Conservation (phyloP, 805 yeast species). For the Pichia nanzhaoensis region DNA sequence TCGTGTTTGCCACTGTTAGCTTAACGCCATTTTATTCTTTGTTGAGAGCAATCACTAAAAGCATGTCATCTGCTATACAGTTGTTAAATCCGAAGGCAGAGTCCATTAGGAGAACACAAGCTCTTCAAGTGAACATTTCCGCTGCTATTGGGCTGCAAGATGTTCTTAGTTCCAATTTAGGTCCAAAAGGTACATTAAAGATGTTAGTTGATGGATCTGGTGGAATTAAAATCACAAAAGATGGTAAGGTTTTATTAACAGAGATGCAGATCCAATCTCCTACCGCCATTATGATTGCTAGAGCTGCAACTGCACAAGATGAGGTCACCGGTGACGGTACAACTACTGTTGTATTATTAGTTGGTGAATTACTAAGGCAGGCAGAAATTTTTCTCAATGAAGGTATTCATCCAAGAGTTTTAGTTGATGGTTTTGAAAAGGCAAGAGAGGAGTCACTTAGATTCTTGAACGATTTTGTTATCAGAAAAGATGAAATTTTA, state of each 20-base stretch:
- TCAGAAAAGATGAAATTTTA: slow-evolving; percentile 29
- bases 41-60: background rate
- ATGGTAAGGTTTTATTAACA: slow-evolving; percentile 85
- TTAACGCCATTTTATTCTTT: too few species aligned
- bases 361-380: slow-evolving; percentile 90
- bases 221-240: slow-evolving; percentile 89
- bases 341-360: slow-evolving; percentile 87
- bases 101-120: slow-evolving; percentile 91
- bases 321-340: slow-evolving; percentile 99
- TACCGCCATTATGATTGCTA: slow-evolving; percentile 84
- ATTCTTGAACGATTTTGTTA: slow-evolving; percentile 62
- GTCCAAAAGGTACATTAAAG: slow-evolving; percentile 95
- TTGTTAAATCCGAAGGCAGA: slow-evolving; percentile 95
- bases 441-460: slow-evolving; percentile 74
- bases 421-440: slow-evolving; percentile 90
- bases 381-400: slow-evolving; percentile 88
- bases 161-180: slow-evolving; percentile 84
- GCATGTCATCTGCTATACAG: slow-evolving; percentile 61
- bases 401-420: slow-evolving; percentile 92
- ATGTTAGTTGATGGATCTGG: slow-evolving; percentile 98
- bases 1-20: too few species aligned
- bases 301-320: slow-evolving; percentile 98
- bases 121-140: slow-evolving; percentile 86
- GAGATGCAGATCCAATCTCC: slow-evolving; percentile 97
- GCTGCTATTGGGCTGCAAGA: slow-evolving; percentile 97